Evolutionary conservation across 371 early-diverging fungal species (phyloP), one percentile per base, ranked within the genome.

Genomic region (Ordospora pajunii): DNA sequence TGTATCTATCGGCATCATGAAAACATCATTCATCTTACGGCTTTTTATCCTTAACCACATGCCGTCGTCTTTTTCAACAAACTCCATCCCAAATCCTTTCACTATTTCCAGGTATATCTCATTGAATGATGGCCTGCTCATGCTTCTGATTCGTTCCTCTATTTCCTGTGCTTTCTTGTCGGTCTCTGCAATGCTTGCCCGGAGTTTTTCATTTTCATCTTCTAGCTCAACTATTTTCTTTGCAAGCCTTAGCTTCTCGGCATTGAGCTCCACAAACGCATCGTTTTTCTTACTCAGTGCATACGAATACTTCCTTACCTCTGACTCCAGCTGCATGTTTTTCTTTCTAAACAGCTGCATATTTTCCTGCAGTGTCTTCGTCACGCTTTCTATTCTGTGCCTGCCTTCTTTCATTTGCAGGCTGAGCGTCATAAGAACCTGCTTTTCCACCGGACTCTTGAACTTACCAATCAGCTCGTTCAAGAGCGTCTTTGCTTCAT

Each of bases 21-120:
- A 48, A 11, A 75, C 68, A 79, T 76, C 80, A 17, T 64, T 75
- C 45, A 63, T 79, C 49, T 64, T 66, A 17, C 19, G 44, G 22
- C 64, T 79, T 46, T 42, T 62, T 53, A 79, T 63, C 44, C 58
- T 71, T 23, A 54, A 48, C 6, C 23, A 46, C 22, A n/a, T 42
- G 19, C 17, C 64, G 7, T 53, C 68, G 9, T 58, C 70, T 0
- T 63, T 66, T 22, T 32, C 67, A 10, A 75, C 8, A 49, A 77
- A 77, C 3, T 79, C 79, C 9, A 76, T 40, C 17, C 73, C 73
- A 73, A 79, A 79, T 69, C 79, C 79, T 32, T 67, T 73, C 4
- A 79, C 63, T 25, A 79, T 51, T 48, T 79, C 79, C n/a, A 77
- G 58, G 63, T 75, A 79, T 27, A 79, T 45, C 9, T 49, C 53